A percentile compares a stretch with the other conserved stretches of the same genome.
Conservation (phyloP, 257 asterid genomes). For the Jasminum sambac region DNA sequence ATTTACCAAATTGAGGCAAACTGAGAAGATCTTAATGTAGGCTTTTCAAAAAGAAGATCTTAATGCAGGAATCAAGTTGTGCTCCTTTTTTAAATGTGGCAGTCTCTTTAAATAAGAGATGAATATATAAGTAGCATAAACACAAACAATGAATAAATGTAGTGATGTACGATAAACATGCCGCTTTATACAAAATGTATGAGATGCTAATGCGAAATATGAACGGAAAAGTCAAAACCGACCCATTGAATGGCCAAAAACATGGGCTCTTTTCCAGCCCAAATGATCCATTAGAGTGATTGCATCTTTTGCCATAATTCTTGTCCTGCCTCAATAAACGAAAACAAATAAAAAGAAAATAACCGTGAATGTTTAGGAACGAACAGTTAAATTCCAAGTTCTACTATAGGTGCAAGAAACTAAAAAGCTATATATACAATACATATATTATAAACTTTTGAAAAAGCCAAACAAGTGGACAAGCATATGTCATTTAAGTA, state of each 20-base stretch:
- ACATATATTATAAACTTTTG: background rate
- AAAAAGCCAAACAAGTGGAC: background rate
- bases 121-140: background rate
- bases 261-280: constrained; percentile 90
- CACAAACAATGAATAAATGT: background rate
- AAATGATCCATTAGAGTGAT: constrained; percentile 91
- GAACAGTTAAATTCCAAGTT: background rate
- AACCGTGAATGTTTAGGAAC: background rate
- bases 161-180: background rate
- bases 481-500: background rate
- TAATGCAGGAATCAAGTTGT: too few species aligned
- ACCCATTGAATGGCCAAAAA: constrained; percentile 99
- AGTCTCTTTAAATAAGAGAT: too few species aligned
- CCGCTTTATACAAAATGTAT: constrained; percentile 9
- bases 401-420: background rate
- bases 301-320: constrained; percentile 89
- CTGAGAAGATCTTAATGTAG: too few species aligned
- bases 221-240: constrained; percentile 35
- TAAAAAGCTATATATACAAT: background rate
- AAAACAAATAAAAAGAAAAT: background rate
- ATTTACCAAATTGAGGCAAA: too few species aligned
- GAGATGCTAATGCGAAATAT: constrained; percentile 33
- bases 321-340: constrained; percentile 51
- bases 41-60: too few species aligned
- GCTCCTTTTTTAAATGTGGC: too few species aligned